phyloP scores from a whole-genome alignment of 768 basidiomycete genomes.

The Agrocybe chaxingu region DNA sequence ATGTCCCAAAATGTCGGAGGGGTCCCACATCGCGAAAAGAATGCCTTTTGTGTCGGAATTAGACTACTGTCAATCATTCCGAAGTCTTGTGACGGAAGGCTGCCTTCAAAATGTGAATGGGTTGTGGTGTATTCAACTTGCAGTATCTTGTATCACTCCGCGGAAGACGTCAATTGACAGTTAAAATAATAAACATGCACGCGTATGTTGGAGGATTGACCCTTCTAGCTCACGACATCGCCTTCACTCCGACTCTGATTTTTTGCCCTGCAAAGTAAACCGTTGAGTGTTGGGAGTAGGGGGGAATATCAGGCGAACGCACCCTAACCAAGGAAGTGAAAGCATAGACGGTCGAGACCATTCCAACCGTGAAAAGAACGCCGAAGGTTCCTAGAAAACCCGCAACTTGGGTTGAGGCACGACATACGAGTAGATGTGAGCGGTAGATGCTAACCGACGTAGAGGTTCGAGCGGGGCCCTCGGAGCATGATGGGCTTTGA shows the following conservation, averaged over 20 bases:
- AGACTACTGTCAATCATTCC: too few relatives aligned
- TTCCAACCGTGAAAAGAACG: slow-evolving; percentile 49
- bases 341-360: slow-evolving; percentile 50
- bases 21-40: too few relatives aligned
- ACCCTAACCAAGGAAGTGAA: slow-evolving; percentile 46
- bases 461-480: slow-evolving; percentile 58
- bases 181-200: not conserved
- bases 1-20: too few relatives aligned
- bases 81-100: too few relatives aligned
- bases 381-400: slow-evolving; percentile 48
- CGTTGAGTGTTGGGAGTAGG: not conserved
- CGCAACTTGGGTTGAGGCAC: slow-evolving; percentile 2
- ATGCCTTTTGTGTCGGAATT: too few relatives aligned
- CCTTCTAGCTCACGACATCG: not conserved
- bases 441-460: slow-evolving; percentile 47
- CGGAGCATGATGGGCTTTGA: slow-evolving; percentile 57
- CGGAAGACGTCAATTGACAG: too few relatives aligned
- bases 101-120: too few relatives aligned
- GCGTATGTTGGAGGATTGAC: not conserved
- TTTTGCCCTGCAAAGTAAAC: slow-evolving; percentile 21
- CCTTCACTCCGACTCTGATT: slow-evolving; percentile 14
- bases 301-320: slow-evolving; percentile 11
- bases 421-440: not conserved
- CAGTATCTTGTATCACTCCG: too few relatives aligned
- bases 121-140: too few relatives aligned